Conservation (phyloP, 225 moss, liverwort and hornwort genomes). For the Straminergon stramineum region DNA sequence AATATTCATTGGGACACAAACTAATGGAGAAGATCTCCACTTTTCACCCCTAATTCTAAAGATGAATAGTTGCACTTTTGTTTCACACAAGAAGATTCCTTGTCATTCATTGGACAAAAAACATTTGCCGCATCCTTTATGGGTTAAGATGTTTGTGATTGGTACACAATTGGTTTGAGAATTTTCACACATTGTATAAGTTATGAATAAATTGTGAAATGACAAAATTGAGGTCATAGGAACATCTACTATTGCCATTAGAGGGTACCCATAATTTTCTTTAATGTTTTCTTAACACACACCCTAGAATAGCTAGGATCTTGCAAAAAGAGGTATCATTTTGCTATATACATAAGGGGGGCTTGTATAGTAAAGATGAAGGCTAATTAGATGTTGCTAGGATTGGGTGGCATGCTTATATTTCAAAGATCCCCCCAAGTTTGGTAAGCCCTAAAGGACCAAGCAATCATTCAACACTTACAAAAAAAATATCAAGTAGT, state of each 20-base stretch:
- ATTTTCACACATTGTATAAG: not conserved
- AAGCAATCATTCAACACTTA: not conserved
- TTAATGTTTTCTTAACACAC: not conserved
- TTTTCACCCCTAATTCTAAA: too few species aligned
- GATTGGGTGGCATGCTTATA: rapidly evolving
- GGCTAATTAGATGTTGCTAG: not conserved
- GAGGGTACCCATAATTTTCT: too few species aligned
- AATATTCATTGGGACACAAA: too few species aligned
- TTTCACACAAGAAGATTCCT: too few species aligned
- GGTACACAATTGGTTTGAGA: not conserved
- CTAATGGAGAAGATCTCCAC: too few species aligned
- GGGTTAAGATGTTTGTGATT: not conserved
- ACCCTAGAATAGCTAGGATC: not conserved
- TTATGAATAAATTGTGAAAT: not conserved
- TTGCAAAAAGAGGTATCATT: not conserved
- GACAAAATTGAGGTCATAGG: not conserved
- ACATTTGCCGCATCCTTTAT: too few species aligned
- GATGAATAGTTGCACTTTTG: too few species aligned
- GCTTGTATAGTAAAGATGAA: not conserved
- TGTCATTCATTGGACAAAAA: too few species aligned
- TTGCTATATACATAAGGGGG: rapidly evolving
- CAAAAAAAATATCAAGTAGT: not conserved
- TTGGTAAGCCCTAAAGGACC: not conserved
- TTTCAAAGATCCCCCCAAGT: rapidly evolving
- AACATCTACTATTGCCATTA: not conserved